Base-by-base conservation (phyloP, 2,329 filamentous ascomycete genomes). In the Colletotrichum agaves region DNA sequence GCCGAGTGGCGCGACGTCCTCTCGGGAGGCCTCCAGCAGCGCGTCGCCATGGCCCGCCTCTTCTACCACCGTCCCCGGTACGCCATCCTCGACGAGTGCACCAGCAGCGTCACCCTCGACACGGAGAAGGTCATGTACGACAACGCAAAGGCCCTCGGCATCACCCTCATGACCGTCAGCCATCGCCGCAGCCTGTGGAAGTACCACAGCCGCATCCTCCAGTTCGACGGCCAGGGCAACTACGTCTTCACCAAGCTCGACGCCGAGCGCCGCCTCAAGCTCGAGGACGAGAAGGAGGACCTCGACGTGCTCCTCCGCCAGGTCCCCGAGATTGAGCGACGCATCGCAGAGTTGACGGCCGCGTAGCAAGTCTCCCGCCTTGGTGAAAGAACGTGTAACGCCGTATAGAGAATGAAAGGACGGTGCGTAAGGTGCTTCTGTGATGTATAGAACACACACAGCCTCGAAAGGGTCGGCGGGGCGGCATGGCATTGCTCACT, bases 51-150 rank as follows among this genome's bases (percentile, higher is more conserved):
- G 93, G 96, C 96, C 0, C 87, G 96, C 0, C 86, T 97, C 17
- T 98, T 98, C 80, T 98, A 98, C 80, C 95, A 98, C 80, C 86
- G 89, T 10, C 95, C 95, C 0, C 91, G 92, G 73, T 98, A 97
- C 78, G 96, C 96, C 11, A 99, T 99, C 72, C 84, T 99, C 41
- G 96, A 99, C 77, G 96, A 99, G 81, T 99, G 96, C 80, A 99
- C 96, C 6, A 94, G 91, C 63, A 93, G 90, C 59, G 93, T 99
- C n/a, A 98, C 97, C 15, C 86, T 98, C 31, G 95, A 98, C 73
- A 94, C 94, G 69, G 96, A 99, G 76, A 91, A 93, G 77, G 87
- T 93, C 76, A 98, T 99, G 94, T 99, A 99, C 79, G 95, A 98
- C 73, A 94, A 93, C 62, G 96, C 96, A 57, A 98, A 99, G 84